Conservation (phyloP, 208 protist genomes). For the Crithidia bombi region DNA sequence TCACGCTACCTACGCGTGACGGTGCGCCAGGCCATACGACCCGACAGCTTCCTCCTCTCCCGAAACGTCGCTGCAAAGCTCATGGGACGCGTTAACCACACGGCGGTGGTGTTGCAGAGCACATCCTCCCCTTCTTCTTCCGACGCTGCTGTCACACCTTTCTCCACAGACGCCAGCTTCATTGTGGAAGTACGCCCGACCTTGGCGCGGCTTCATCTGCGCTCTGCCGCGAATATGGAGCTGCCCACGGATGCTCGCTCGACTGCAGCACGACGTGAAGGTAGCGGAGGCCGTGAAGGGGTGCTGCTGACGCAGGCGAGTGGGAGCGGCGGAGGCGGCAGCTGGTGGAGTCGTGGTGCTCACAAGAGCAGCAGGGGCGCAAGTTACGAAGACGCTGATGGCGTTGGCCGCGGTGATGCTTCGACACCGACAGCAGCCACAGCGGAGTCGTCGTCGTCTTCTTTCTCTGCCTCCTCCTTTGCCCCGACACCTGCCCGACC, state of each 20-base stretch:
- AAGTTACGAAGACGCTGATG: not conserved
- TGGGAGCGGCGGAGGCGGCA: not conserved
- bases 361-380: not conserved
- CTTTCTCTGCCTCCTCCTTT: constrained; percentile 19
- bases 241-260: not conserved
- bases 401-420: not conserved
- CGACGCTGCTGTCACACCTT: constrained; percentile 1
- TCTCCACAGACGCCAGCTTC: constrained; percentile 50
- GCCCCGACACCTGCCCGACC: constrained; percentile 36
- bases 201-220: constrained; percentile 80
- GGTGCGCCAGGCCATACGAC: constrained; percentile 50
- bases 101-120: not conserved
- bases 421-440: not conserved
- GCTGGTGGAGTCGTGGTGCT: constrained; percentile 13
- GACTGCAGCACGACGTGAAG: not conserved
- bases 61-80: not conserved
- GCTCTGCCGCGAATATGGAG: constrained; percentile 22
- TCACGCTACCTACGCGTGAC: constrained; percentile 77
- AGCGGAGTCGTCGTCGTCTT: no score
- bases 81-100: not conserved
- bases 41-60: constrained; percentile 62
- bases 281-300: not conserved
- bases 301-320: not conserved
- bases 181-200: constrained; percentile 78
- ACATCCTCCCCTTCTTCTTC: not conserved